A percentile compares a stretch with the other conserved stretches of the same genome.
These are phyloP conservation scores for Silybum marianum DNA, from an alignment of 129 eudicot species.

Conservation along the genomic window DNA sequence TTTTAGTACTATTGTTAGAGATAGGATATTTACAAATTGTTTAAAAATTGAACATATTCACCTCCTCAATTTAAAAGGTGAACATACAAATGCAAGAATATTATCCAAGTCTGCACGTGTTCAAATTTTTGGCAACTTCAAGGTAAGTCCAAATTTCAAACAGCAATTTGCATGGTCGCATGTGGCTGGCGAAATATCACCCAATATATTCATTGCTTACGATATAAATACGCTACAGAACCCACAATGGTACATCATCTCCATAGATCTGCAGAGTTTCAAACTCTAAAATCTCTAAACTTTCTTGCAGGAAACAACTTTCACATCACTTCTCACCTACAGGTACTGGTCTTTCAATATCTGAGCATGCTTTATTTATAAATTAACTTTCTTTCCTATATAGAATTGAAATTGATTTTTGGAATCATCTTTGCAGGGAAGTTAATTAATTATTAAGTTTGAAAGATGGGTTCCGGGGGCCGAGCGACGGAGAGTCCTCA, in stretches of 20 bases:
- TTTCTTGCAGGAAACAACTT: not conserved
- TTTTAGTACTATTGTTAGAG: too few relatives aligned
- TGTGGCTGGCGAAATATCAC: not conserved
- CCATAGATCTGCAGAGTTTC: not conserved
- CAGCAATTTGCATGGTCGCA: not conserved
- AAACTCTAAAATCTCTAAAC: not conserved
- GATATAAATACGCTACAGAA: not conserved
- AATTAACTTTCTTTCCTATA: not conserved
- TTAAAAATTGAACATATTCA: too few relatives aligned
- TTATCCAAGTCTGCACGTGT: not conserved
- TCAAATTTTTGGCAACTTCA: not conserved
- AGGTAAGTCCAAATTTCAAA: not conserved
- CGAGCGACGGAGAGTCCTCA: slow-evolving; percentile 9
- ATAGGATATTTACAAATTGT: too few relatives aligned
- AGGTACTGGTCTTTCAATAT: not conserved
- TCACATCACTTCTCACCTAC: not conserved
- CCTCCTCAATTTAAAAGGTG: too few relatives aligned
- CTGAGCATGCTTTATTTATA: not conserved
- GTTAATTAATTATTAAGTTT: not conserved
- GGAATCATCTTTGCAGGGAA: not conserved
- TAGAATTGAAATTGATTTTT: too few relatives aligned
- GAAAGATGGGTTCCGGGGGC: slow-evolving; percentile 41
- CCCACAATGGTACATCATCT: not conserved
- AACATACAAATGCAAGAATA: not conserved
- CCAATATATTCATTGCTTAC: not conserved